A percentile compares a stretch with the other conserved stretches of the same genome.
Evolutionary conservation across 1,284 basidiomycete genomes (phyloP).

Genomic region (Apiotrichum mycotoxinovorans): DNA sequence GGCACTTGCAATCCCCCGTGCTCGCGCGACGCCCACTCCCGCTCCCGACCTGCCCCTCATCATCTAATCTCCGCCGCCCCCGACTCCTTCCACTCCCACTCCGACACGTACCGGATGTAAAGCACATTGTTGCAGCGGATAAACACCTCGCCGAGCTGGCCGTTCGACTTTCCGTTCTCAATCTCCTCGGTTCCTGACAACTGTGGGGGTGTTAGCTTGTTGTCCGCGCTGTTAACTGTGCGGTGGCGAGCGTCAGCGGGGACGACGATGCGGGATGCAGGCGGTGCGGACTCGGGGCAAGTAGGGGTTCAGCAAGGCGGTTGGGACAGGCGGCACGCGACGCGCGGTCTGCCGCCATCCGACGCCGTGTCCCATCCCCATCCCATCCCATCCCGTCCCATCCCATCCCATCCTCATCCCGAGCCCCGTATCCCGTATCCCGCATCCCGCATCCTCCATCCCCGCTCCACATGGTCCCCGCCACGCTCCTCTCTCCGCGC

Average conservation of each 20-base stretch:
- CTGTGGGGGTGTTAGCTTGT: slow-evolving; percentile 51
- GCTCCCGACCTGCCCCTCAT: not conserved
- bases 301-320: too few species aligned
- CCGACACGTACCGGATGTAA: slow-evolving; percentile 61
- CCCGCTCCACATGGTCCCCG: not conserved
- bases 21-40: too few species aligned
- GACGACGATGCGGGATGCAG: too few species aligned
- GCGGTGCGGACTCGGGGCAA: too few species aligned
- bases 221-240: not conserved
- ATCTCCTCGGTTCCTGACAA: slow-evolving; percentile 98
- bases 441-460: not conserved
- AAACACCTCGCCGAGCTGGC: slow-evolving; percentile 95
- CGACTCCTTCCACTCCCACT: not conserved
- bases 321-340: too few species aligned
- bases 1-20: too few species aligned
- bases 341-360: too few species aligned
- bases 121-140: slow-evolving; percentile 96
- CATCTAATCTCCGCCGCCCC: not conserved
- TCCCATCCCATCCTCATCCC: not conserved
- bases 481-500: not conserved
- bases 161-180: slow-evolving; percentile 92
- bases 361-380: not conserved
- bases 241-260: too few species aligned
- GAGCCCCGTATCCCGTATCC: not conserved
- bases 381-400: not conserved